phyloP scores from a whole-genome alignment of 768 basidiomycete species.

The Phaeotremella skinneri region DNA sequence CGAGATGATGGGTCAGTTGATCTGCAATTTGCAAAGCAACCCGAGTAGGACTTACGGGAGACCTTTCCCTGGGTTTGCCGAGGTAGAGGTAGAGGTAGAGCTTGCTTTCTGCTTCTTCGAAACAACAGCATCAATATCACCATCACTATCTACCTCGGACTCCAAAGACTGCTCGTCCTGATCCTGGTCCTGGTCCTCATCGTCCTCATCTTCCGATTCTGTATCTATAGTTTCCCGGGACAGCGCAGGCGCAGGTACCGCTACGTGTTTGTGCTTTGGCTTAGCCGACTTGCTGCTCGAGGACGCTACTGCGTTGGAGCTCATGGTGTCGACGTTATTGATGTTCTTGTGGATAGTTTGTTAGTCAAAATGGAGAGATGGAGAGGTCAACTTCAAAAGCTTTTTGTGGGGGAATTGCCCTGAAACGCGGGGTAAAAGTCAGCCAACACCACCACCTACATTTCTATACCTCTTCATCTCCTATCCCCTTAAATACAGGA shows the following conservation, averaged over 20 bases:
- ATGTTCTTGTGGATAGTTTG: neutral
- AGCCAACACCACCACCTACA: neutral
- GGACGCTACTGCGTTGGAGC: neutral
- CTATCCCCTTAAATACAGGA: no score
- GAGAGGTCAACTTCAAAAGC: neutral
- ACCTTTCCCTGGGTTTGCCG: neutral
- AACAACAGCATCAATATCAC: constrained; percentile 29
- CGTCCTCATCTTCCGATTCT: constrained; percentile 9
- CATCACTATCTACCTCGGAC: constrained; percentile 22
- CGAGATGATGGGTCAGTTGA: neutral
- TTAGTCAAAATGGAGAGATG: neutral
- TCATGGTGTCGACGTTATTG: neutral
- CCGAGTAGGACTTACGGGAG: constrained; percentile 5
- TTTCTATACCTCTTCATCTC: neutral
- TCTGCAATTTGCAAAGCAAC: neutral
- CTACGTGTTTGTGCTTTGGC: neutral
- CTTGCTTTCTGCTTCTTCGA: constrained; percentile 16
- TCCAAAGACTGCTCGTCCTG: constrained; percentile 13
- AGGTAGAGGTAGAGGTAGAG: neutral
- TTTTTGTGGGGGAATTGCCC: constrained; percentile 1
- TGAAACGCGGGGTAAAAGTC: constrained; percentile 1
- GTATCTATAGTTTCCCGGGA: constrained; percentile 18
- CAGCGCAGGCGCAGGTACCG: constrained; percentile 10
- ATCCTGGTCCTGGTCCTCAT: constrained; percentile 11
- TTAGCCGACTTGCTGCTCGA: constrained; percentile 4